These are phyloP conservation scores for Candida anglica DNA, from an alignment of 805 yeast species.

Conservation along the genomic window DNA sequence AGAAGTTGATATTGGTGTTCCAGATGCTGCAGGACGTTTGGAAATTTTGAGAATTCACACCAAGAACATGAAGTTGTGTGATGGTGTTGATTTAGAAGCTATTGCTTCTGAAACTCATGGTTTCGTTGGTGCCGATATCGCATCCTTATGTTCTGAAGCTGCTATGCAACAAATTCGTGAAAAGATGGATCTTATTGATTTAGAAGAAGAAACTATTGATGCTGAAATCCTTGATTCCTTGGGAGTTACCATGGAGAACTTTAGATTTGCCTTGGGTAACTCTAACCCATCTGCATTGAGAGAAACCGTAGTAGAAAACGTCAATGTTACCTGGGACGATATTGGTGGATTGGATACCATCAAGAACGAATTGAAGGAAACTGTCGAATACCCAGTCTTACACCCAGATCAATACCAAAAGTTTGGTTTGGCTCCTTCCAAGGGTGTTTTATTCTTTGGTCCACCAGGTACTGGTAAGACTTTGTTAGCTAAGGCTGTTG, in stretches of 20 bases:
- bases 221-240: conserved; percentile 94
- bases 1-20: conserved; percentile 86
- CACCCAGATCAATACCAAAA: conserved; percentile 99
- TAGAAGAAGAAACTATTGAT: conserved; percentile 94
- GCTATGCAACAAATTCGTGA: conserved; percentile 99
- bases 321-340: conserved; percentile 98
- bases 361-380: conserved; percentile 95
- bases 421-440: conserved; percentile 96
- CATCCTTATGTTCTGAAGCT: conserved; percentile 98
- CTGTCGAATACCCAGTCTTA: conserved; percentile 97
- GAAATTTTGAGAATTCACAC: conserved; percentile 97
- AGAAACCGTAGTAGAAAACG: conserved; percentile 98
- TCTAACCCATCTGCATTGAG: conserved; percentile 98
- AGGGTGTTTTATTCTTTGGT: conserved; percentile 97
- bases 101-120: conserved; percentile 98
- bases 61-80: conserved; percentile 95
- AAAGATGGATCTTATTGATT: conserved; percentile 96
- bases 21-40: conserved; percentile 97
- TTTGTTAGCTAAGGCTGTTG: conserved; percentile 96
- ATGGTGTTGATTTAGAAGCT: conserved; percentile 91
- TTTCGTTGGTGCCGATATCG: conserved; percentile 98
- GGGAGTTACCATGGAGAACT: conserved; percentile 99
- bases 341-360: conserved; percentile 97
- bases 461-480: conserved; percentile 99
- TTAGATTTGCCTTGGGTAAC: conserved; percentile 94